phyloP scores from a whole-genome alignment of 1,139 yeast species.

The Taphrina betulina region DNA sequence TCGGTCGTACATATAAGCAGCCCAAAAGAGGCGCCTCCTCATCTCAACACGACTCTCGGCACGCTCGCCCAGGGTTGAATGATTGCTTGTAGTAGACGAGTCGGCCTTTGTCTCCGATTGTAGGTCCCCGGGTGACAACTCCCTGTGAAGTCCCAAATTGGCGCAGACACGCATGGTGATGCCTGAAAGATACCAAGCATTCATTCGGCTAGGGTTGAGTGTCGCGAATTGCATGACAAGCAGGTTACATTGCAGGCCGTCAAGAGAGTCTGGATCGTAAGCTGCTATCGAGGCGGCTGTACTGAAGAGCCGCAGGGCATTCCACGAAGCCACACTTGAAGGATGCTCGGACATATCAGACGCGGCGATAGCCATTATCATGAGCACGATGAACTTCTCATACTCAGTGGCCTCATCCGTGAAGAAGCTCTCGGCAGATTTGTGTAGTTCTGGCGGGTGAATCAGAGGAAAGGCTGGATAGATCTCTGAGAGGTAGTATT shows the following conservation, averaged over 20 bases:
- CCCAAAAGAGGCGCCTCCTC: conserved; percentile 24
- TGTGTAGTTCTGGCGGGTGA: not conserved
- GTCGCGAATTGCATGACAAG: conserved; percentile 19
- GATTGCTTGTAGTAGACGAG: not conserved
- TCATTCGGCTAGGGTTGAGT: conserved; percentile 14
- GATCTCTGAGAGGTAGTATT: conserved; percentile 8
- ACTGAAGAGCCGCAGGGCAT: conserved; percentile 22
- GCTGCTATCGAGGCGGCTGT: conserved; percentile 12
- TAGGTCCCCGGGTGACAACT: not conserved
- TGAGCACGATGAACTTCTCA: conserved; percentile 13
- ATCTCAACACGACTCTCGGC: no score
- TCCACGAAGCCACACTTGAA: conserved; percentile 12
- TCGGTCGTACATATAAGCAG: conserved; percentile 16
- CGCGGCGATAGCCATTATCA: conserved; percentile 23
- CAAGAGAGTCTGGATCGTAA: conserved; percentile 22
- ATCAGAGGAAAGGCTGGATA: conserved; percentile 18
- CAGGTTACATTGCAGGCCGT: conserved; percentile 16
- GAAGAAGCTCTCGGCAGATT: conserved; percentile 3
- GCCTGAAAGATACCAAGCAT: conserved; percentile 27
- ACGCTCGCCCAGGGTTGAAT: no score
- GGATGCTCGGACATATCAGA: conserved; percentile 16
- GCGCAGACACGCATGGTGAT: conserved; percentile 23
- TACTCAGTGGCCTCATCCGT: conserved; percentile 1
- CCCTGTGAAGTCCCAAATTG: conserved; percentile 18
- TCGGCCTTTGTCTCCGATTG: not conserved